A percentile compares a stretch with the other conserved stretches of the same genome.
These are phyloP conservation scores for Begonia masoniana DNA, from an alignment of 306 rosid genomes.

Conservation along the genomic window DNA sequence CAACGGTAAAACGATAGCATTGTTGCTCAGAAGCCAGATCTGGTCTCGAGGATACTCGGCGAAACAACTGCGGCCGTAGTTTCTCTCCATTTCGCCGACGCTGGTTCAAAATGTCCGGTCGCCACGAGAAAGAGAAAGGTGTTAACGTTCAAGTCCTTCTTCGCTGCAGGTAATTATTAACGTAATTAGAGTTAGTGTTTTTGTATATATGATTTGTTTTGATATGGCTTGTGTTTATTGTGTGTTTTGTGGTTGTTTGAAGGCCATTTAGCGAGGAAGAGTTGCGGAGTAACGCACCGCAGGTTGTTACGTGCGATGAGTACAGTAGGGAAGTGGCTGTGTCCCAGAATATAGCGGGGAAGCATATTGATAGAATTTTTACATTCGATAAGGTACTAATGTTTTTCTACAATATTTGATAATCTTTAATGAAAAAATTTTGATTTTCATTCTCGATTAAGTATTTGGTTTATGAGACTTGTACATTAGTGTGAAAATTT, in stretches of 20 bases:
- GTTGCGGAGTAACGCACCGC: constrained; percentile 81
- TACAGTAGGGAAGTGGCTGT: constrained; percentile 69
- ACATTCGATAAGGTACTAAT: constrained; percentile 74
- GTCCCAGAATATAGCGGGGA: constrained; percentile 84
- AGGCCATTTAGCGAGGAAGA: constrained; percentile 94
- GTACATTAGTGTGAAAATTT: too few species aligned
- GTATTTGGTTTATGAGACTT: too few species aligned
- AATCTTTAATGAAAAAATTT: too few species aligned
- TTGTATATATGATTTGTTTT: neutral
- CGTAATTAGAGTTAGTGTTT: neutral
- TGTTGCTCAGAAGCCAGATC: constrained; percentile 21
- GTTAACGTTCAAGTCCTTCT: constrained; percentile 95
- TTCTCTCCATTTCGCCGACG: neutral
- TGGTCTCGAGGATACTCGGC: neutral
- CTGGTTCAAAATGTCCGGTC: constrained; percentile 48
- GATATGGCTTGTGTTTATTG: neutral
- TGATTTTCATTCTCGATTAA: too few species aligned
- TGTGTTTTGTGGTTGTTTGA: neutral
- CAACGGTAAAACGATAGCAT: neutral
- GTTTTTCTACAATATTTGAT: too few species aligned
- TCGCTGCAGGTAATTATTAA: constrained; percentile 57
- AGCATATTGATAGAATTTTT: constrained; percentile 75
- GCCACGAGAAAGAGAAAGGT: constrained; percentile 86
- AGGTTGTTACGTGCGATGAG: constrained; percentile 71
- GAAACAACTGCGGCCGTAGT: too few species aligned